A percentile compares a stretch with the other conserved stretches of the same genome.
Evolutionary conservation across 2,329 filamentous ascomycete genomes (phyloP).

Genomic region (Calonectria fujianensis): DNA sequence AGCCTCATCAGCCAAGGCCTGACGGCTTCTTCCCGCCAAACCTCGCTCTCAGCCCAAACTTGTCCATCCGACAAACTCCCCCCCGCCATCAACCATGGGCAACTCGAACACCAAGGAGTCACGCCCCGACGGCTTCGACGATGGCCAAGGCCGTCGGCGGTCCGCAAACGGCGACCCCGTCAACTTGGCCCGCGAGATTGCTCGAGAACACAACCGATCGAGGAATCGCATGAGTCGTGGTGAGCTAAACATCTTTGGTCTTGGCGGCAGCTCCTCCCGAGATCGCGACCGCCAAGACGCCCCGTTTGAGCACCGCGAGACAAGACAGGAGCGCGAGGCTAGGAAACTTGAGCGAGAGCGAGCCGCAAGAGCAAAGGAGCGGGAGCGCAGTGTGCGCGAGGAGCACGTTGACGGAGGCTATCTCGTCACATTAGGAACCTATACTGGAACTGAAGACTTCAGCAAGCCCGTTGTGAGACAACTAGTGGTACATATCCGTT

Average conservation of each 20-base stretch:
- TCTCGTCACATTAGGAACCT: constrained; percentile 94
- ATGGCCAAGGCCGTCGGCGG: constrained; percentile 50
- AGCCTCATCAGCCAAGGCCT: constrained; percentile 32
- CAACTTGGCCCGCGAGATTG: constrained; percentile 49
- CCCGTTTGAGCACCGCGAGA: constrained; percentile 83
- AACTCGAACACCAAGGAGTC: constrained; percentile 65
- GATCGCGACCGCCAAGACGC: constrained; percentile 63
- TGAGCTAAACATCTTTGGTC: constrained; percentile 68
- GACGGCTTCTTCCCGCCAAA: constrained; percentile 27
- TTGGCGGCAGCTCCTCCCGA: constrained; percentile 62
- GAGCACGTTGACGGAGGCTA: constrained; percentile 97
- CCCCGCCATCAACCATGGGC: constrained; percentile 57
- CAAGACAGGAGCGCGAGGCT: constrained; percentile 92
- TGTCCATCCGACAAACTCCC: constrained; percentile 31
- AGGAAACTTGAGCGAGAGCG: constrained; percentile 89
- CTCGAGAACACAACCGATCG: constrained; percentile 49
- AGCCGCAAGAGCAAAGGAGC: constrained; percentile 83
- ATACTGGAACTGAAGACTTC: constrained; percentile 94
- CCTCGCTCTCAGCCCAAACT: constrained; percentile 33
- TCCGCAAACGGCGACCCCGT: constrained; percentile 48
- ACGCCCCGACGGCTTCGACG: constrained; percentile 56
- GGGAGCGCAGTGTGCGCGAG: constrained; percentile 91
- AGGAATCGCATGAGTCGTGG: constrained; percentile 62
- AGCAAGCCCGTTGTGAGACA: constrained; percentile 92
- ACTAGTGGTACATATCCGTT: constrained; percentile 82